Base-by-base conservation (phyloP, 2,329 filamentous ascomycete genomes). In the Neoarthrinium moseri region DNA sequence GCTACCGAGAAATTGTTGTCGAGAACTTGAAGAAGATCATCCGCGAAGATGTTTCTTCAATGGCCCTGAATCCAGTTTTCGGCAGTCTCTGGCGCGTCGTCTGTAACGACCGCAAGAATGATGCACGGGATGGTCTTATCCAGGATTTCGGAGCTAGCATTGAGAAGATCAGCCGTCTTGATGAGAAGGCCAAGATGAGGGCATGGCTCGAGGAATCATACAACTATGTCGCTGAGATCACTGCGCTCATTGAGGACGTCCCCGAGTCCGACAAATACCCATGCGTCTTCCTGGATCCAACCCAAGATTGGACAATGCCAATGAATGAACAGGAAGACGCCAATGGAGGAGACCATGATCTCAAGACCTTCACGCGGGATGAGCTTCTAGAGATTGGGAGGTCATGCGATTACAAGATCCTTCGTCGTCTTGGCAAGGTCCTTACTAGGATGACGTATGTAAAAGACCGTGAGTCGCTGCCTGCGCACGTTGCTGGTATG, bases 301-400 rank as follows among this genome's bases (percentile, higher is more conserved):
- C 75, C 0, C 56, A 72, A 20, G 56, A 59, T 15, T 73, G 74
- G 45, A 43, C 51, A 1, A 15, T 42, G n/a, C 15, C 52, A 4
- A 38, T 32, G 1, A 27, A 11, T 10, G 46, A 51, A 4, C 27
- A 51, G 6, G 47, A 48, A 3, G 44, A 52, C 3, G 46, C 47
- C 4, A 57, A 54, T 4, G 55, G 56, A 2, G 56, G 59, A 2
- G 49, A 51, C 2, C 49, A 52, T 6, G 45, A 52, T 5, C 46
- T 66, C 17, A 63, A 64, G 6, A 47, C 61, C 3, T 70, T 77
- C 46, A 68, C 68, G 2, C 66, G 73, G 10, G 64, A 62, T 1
- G 74, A 78, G 40, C 64, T 78, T 10, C 61, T 78, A 1, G 75
- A 78, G 45, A 76, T 79, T 47, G 71, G 72, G 6, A 64, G 74